Conservation (phyloP, 352 stramenopile species). For the Salisapilia sapeloensis region DNA sequence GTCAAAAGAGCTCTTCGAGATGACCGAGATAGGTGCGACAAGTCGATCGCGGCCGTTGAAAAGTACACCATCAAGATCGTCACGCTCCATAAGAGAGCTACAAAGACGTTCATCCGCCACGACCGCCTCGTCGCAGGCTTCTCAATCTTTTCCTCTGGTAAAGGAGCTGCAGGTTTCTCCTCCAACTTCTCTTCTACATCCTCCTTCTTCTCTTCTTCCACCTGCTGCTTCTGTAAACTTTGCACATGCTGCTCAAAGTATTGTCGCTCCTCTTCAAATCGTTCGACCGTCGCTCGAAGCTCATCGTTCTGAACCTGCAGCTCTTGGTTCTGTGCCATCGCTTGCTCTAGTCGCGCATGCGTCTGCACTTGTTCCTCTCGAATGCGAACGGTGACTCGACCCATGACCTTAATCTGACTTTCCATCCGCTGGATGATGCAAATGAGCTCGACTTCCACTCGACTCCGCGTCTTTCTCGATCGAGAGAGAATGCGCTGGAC, state of each 20-base stretch:
- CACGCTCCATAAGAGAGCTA: too few species aligned
- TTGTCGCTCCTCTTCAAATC: constrained; percentile 15
- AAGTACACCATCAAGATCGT: too few species aligned
- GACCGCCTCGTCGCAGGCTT: too few species aligned
- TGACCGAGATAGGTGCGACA: too few species aligned
- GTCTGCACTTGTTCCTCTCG: constrained; percentile 17
- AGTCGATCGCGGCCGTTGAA: too few species aligned
- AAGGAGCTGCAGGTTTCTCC: too few species aligned
- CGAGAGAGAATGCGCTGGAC: constrained; percentile 18
- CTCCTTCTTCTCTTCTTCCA: too few species aligned
- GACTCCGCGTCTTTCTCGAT: constrained; percentile 8
- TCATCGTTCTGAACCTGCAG: constrained; percentile 12
- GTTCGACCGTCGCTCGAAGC: constrained; percentile 9
- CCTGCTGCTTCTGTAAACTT: constrained; percentile 8
- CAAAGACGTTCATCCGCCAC: too few species aligned
- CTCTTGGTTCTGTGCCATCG: constrained; percentile 14
- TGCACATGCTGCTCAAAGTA: constrained; percentile 15
- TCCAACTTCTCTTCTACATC: too few species aligned
- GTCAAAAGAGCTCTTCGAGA: too few species aligned
- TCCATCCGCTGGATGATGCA: constrained; percentile 19
- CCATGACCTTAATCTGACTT: constrained; percentile 22
- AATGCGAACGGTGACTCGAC: constrained; percentile 13
- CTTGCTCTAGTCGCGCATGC: constrained; percentile 11
- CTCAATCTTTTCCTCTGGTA: too few species aligned
- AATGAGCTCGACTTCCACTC: constrained; percentile 16